Base-by-base conservation (phyloP, 2,329 filamentous ascomycete genomes). In the Bipolaris cookei region DNA sequence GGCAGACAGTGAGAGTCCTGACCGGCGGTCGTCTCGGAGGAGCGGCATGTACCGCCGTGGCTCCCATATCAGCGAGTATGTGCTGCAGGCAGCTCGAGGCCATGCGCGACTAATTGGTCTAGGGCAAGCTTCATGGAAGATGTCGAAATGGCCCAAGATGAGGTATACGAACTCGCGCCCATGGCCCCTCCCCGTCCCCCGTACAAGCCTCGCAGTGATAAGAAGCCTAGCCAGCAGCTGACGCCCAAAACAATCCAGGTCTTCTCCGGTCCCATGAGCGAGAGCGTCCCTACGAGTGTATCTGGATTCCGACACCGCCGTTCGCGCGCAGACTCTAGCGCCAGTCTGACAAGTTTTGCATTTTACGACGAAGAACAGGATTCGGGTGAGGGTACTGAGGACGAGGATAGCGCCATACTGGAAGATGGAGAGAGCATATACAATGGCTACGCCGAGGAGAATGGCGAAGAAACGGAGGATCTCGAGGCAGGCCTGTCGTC, bases 71-170 rank as follows among this genome's bases (percentile, higher is more conserved):
- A 84, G 77, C 83, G 67, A 74, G 79, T 76, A 66, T 52, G 71
- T 62, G 46, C 43, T 38, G 53, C 53, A 13, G 43, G 35, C 42
- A 55, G 20, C 46, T 32, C 25, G 28, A 18, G 21, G 39, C 25
- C 6, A 32, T n/a, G 43, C 39, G 50, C 54, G 55, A 59, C 55
- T 59, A 42, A 63, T 67, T 46, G 11, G 44, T 18, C 7, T 49
- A 68, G 62, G 54, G 65, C 60, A 34, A 96, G 91, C 77, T 88
- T 97, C 66, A 89, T 97, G 67, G 92, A 92, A 65, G 92, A 97
- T 77, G 93, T 98, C n/a, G 94, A 97, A 76, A 98, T 99, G 95
- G 94, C 95, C 18, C 92, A 96, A 49, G 91, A 97, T 75, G 94
- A 98, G 85, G 91, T 95, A 72, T 69, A 66, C 62, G 70, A 76